phyloP scores from a whole-genome alignment of 2,329 filamentous ascomycete genomes.

The Chrysosporium keratinophilum region DNA sequence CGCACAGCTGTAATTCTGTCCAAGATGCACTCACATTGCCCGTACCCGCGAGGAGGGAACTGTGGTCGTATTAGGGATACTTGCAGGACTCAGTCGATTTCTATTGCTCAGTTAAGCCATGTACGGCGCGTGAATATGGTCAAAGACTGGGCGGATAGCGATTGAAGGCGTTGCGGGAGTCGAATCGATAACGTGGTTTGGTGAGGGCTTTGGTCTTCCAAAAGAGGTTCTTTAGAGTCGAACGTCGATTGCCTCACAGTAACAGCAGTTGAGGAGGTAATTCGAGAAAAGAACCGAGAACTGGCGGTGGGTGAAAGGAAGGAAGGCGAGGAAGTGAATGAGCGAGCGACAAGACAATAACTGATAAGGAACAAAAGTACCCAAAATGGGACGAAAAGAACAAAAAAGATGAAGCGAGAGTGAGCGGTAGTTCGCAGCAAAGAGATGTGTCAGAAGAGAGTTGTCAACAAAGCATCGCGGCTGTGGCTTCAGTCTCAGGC shows the following conservation, averaged over 20 bases:
- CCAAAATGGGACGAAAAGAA: not conserved
- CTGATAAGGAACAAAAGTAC: not conserved
- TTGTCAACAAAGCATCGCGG: no score
- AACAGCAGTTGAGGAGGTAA: not conserved
- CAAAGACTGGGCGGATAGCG: not conserved
- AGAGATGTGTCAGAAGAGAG: no score
- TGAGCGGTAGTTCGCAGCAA: not conserved
- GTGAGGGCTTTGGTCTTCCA: not conserved
- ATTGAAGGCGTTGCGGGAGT: not conserved
- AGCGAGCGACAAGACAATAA: constrained; percentile 2
- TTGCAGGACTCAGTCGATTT: not conserved
- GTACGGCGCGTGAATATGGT: not conserved
- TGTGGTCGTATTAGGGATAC: not conserved
- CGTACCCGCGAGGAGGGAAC: not conserved
- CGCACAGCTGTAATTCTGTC: not conserved
- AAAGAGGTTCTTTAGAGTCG: not conserved
- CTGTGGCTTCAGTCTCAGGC: no score
- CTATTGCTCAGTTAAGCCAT: not conserved
- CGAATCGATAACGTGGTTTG: not conserved
- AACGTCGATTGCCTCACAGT: not conserved
- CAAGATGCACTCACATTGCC: constrained; percentile 2
- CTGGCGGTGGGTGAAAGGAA: not conserved
- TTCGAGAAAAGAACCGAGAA: not conserved
- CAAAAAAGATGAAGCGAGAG: not conserved
- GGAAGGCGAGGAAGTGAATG: not conserved